Evolutionary conservation across 257 asterid species (phyloP).

Genomic region (Solanum piurae): DNA sequence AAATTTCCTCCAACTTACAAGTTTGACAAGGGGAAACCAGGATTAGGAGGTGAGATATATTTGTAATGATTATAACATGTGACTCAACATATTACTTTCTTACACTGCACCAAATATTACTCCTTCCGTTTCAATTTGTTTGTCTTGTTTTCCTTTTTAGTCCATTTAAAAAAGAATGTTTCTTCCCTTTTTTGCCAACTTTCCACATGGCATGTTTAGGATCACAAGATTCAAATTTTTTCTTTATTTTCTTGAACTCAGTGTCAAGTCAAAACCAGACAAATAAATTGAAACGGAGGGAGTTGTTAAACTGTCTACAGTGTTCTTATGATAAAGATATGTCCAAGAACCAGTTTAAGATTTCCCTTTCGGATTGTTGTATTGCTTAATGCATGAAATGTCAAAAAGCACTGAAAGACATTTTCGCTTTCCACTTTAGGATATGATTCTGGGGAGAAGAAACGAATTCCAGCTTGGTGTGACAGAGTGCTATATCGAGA

Average conservation of each 20-base stretch:
- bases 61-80: neutral
- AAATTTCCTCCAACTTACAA: constrained; percentile 95
- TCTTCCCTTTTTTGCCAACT: neutral
- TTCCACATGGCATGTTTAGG: neutral
- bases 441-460: constrained; percentile 97
- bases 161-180: neutral
- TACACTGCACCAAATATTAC: neutral
- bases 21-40: constrained; percentile 85
- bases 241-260: neutral
- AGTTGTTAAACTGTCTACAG: neutral
- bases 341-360: neutral
- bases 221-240: neutral
- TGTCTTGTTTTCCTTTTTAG: neutral
- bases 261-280: neutral
- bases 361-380: neutral
- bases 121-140: neutral
- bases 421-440: constrained; percentile 29
- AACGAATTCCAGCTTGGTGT: constrained; percentile 98
- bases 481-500: constrained; percentile 82
- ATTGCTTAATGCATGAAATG: neutral
- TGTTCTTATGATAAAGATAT: neutral
- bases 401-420: neutral
- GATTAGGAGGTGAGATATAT: constrained; percentile 66
- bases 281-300: neutral
- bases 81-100: neutral